A percentile compares a stretch with the other conserved stretches of the same genome.
phyloP scores from a whole-genome alignment of 208 protist genomes.

The Leishmania mexicana region DNA sequence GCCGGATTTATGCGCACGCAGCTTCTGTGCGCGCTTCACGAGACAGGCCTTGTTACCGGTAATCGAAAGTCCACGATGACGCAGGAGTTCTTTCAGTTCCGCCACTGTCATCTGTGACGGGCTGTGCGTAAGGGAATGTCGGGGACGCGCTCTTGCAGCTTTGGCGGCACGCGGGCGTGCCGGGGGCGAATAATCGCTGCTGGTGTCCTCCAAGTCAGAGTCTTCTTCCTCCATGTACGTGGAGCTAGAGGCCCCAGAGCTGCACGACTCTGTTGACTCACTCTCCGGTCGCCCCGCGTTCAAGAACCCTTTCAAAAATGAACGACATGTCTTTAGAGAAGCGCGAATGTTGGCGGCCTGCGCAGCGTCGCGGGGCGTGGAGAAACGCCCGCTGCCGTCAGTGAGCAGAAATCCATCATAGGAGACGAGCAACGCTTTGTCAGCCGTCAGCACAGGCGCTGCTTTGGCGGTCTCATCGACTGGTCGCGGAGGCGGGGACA shows the following conservation, averaged over 20 bases:
- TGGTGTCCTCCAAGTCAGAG: slow-evolving; percentile 20
- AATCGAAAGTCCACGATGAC: slow-evolving; percentile 38
- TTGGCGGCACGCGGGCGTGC: not conserved
- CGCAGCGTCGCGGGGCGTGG: slow-evolving; percentile 40
- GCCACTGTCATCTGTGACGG: slow-evolving; percentile 39
- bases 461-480: not conserved
- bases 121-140: not conserved
- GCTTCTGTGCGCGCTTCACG: slow-evolving; percentile 38
- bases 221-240: slow-evolving; percentile 35
- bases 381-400: slow-evolving; percentile 57
- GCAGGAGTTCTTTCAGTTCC: slow-evolving; percentile 38
- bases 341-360: slow-evolving; percentile 43
- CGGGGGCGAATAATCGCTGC: slow-evolving; percentile 16
- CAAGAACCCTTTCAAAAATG: slow-evolving; percentile 37
- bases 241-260: slow-evolving; percentile 28
- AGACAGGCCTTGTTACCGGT: slow-evolving; percentile 59
- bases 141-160: not conserved
- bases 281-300: not conserved
- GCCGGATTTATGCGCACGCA: not conserved
- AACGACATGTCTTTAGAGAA: slow-evolving; percentile 47
- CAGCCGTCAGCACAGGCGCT: slow-evolving; percentile 7
- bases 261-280: slow-evolving; percentile 15
- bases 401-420: slow-evolving; percentile 69
- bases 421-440: slow-evolving; percentile 59
- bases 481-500: slow-evolving; percentile 18